phyloP scores from a whole-genome alignment of 1,284 basidiomycete species.

The Cryptococcus jaspeensis region DNA sequence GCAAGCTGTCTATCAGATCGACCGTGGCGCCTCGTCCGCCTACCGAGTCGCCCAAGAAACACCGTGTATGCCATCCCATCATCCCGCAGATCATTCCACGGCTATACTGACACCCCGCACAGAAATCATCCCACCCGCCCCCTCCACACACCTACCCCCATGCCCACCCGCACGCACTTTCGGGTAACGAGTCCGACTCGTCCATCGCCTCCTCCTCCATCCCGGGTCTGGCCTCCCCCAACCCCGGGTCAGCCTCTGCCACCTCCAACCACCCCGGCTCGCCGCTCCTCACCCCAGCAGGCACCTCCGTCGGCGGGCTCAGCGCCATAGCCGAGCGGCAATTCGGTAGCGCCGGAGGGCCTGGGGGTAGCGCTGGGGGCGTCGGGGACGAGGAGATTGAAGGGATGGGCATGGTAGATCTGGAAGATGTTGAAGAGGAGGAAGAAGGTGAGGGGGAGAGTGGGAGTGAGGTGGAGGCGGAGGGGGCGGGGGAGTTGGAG shows the following conservation, averaged over 20 bases:
- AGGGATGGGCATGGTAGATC: conserved; percentile 62
- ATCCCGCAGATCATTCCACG: background rate
- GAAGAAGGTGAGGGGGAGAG: conserved; percentile 62
- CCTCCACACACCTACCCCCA: conserved; percentile 5
- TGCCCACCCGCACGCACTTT: conserved; percentile 31
- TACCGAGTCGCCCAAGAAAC: conserved; percentile 28
- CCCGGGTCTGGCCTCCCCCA: conserved; percentile 39
- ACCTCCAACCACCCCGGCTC: conserved; percentile 15
- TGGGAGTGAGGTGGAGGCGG: conserved; percentile 50
- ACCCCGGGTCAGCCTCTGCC: background rate
- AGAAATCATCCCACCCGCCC: conserved; percentile 19
- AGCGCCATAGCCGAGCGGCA: conserved; percentile 39
- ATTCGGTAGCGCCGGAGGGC: conserved; percentile 7
- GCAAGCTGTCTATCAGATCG: conserved; percentile 75
- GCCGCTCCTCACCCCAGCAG: conserved; percentile 28
- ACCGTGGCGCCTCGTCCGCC: conserved; percentile 20
- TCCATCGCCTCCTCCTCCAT: conserved; percentile 62
- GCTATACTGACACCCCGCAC: background rate
- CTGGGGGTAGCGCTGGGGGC: conserved; percentile 65
- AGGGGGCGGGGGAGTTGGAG: conserved; percentile 55
- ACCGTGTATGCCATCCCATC: conserved; percentile 16
- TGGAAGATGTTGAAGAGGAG: conserved; percentile 60
- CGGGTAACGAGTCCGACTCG: conserved; percentile 82
- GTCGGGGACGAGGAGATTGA: conserved; percentile 49
- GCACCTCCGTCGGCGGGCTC: conserved; percentile 24